Evolutionary conservation across 345 rosid species (phyloP).

Genomic region (Pugionium cornutum): DNA sequence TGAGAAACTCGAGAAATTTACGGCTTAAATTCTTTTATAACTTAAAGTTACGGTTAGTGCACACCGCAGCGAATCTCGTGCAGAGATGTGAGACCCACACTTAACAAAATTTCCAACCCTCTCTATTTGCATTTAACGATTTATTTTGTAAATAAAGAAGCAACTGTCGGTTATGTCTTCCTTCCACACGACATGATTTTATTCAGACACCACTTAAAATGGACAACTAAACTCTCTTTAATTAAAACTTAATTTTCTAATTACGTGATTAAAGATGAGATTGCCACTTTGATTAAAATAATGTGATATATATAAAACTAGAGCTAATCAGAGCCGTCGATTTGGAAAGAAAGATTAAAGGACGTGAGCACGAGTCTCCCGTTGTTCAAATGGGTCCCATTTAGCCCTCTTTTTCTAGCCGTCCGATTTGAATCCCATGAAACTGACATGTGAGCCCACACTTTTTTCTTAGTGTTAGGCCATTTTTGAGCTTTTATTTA

Average conservation of each 20-base stretch:
- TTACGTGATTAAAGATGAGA: constrained; percentile 27
- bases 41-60: constrained; percentile 9
- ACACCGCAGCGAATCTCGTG: constrained; percentile 34
- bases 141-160: constrained; percentile 41
- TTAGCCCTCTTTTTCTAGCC: constrained; percentile 30
- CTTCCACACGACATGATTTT: constrained; percentile 42
- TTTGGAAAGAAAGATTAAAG: background rate
- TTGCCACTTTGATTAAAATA: constrained; percentile 15
- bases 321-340: constrained; percentile 35
- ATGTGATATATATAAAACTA: background rate
- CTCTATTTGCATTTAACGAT: constrained; percentile 26
- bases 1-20: background rate
- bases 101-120: constrained; percentile 29
- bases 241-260: constrained; percentile 6
- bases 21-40: background rate
- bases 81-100: constrained; percentile 8
- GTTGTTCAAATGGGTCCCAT: constrained; percentile 28
- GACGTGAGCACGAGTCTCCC: constrained; percentile 41
- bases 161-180: constrained; percentile 45
- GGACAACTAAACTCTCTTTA: constrained; percentile 40
- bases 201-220: constrained; percentile 45
- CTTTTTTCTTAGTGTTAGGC: background rate
- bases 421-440: constrained; percentile 42
- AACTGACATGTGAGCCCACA: constrained; percentile 46
- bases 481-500: no score